phyloP scores from a whole-genome alignment of 2,329 filamentous ascomycete genomes.

The Capronia coronata region DNA sequence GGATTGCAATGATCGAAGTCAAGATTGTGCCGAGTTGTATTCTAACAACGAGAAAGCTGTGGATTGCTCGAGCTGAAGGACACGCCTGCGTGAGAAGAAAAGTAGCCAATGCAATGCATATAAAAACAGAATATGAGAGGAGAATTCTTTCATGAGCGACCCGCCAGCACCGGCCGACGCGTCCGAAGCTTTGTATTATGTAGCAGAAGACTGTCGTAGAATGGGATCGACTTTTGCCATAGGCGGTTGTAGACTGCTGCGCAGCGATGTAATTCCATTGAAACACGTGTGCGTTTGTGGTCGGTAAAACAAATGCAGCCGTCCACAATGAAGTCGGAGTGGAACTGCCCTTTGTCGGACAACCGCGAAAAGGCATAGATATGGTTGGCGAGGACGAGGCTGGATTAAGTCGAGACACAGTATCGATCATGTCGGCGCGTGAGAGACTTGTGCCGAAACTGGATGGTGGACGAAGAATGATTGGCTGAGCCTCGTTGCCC shows the following conservation, averaged over 20 bases:
- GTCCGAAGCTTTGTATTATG: neutral
- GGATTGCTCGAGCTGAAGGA: neutral
- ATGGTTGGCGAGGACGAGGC: slow-evolving; percentile 16
- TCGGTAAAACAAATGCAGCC: slow-evolving; percentile 10
- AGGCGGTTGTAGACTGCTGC: slow-evolving; percentile 1
- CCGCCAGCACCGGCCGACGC: neutral
- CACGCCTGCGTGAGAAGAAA: slow-evolving; percentile 1
- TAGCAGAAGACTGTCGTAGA: neutral
- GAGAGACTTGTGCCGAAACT: slow-evolving; percentile 13
- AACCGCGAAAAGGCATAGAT: neutral
- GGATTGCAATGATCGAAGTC: neutral
- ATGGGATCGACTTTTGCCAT: neutral
- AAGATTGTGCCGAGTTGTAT: neutral
- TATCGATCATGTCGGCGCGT: neutral
- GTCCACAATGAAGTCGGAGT: neutral
- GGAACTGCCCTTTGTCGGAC: slow-evolving; percentile 5
- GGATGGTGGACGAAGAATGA: slow-evolving; percentile 2
- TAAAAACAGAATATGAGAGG: neutral
- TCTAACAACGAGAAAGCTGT: neutral
- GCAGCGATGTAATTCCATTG: slow-evolving; percentile 4
- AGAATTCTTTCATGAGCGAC: neutral
- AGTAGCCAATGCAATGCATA: neutral
- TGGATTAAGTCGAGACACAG: too few relatives aligned
- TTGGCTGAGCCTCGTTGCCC: slow-evolving; percentile 10
- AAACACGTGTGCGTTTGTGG: slow-evolving; percentile 16